A percentile compares a stretch with the other conserved stretches of the same genome.
Conservation (phyloP, 2,329 filamentous ascomycete genomes). For the Penicillium janthinellum region DNA sequence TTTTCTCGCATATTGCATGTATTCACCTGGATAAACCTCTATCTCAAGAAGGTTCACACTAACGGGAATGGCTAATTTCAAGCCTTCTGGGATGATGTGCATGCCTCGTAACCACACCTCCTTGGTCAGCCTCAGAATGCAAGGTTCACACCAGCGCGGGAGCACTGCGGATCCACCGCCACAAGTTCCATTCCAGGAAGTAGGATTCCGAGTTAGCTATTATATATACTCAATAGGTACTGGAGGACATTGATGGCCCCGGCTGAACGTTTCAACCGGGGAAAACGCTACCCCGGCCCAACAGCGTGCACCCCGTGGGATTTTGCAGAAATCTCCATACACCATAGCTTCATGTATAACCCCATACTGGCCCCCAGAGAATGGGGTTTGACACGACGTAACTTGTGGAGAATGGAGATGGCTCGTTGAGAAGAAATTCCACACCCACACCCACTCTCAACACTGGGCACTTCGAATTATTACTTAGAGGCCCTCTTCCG, state of each 20-base stretch:
- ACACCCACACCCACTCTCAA: slow-evolving; percentile 13
- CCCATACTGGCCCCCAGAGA: slow-evolving; percentile 32
- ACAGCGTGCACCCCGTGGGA: slow-evolving; percentile 18
- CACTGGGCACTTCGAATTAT: slow-evolving; percentile 13
- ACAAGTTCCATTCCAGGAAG: slow-evolving; percentile 10
- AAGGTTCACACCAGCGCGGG: background rate
- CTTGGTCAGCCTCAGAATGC: background rate
- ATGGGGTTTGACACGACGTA: slow-evolving; percentile 27
- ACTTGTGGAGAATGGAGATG: slow-evolving; percentile 27
- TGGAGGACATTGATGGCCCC: slow-evolving; percentile 17
- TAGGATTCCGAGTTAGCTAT: slow-evolving; percentile 19
- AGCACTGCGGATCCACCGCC: background rate
- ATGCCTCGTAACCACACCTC: background rate
- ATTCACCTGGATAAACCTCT: background rate
- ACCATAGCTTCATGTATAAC: slow-evolving; percentile 22
- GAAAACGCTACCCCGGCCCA: slow-evolving; percentile 37
- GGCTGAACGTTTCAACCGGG: slow-evolving; percentile 35
- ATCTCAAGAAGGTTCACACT: background rate
- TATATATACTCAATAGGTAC: slow-evolving; percentile 3
- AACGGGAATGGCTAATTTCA: slow-evolving; percentile 16
- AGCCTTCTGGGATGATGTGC: background rate
- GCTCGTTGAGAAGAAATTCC: slow-evolving; percentile 25
- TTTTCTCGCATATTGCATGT: slow-evolving; percentile 8
- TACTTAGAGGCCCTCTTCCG: slow-evolving; percentile 24
- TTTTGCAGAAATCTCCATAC: slow-evolving; percentile 19